Conservation (phyloP, 176 grass and related monocot species). For the Eremochloa ophiuroides region DNA sequence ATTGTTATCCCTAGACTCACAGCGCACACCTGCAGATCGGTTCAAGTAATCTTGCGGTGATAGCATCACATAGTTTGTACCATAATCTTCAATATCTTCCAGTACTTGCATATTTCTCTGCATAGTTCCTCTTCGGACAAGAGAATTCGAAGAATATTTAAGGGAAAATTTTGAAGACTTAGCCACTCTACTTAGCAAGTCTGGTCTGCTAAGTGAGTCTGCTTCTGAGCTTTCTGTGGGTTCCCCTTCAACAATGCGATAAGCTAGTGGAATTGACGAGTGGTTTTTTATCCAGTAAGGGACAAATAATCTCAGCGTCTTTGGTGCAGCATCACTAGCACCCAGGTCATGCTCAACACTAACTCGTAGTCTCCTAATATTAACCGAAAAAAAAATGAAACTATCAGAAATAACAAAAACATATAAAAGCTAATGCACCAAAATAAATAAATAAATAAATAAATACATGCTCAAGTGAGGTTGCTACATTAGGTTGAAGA, state of each 20-base stretch:
- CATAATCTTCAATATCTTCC: slow-evolving; percentile 78
- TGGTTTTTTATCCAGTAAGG: slow-evolving; percentile 97
- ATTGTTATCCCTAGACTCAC: slow-evolving; percentile 53
- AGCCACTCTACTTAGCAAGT: slow-evolving; percentile 56
- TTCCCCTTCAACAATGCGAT: slow-evolving; percentile 81
- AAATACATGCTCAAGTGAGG: not conserved
- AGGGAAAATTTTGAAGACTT: slow-evolving; percentile 93
- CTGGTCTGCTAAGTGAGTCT: slow-evolving; percentile 54
- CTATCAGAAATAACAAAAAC: slow-evolving; percentile 18
- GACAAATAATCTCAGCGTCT: slow-evolving; percentile 91
- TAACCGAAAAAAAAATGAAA: slow-evolving; percentile 19
- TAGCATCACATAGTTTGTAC: slow-evolving; percentile 75
- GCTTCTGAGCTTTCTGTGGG: slow-evolving; percentile 61
- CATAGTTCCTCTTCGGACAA: slow-evolving; percentile 54
- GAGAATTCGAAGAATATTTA: slow-evolving; percentile 81
- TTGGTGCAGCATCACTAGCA: slow-evolving; percentile 79
- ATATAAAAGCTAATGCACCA: not conserved
- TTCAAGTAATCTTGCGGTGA: slow-evolving; percentile 93
- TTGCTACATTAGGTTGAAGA: not conserved
- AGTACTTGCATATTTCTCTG: slow-evolving; percentile 70
- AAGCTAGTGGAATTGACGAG: slow-evolving; percentile 70
- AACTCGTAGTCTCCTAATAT: slow-evolving; percentile 70
- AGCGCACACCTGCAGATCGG: slow-evolving; percentile 41
- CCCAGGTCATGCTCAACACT: slow-evolving; percentile 93
- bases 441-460: not conserved